phyloP scores from a whole-genome alignment of 2,329 filamentous ascomycete species.

The Cladosporium colombiae region DNA sequence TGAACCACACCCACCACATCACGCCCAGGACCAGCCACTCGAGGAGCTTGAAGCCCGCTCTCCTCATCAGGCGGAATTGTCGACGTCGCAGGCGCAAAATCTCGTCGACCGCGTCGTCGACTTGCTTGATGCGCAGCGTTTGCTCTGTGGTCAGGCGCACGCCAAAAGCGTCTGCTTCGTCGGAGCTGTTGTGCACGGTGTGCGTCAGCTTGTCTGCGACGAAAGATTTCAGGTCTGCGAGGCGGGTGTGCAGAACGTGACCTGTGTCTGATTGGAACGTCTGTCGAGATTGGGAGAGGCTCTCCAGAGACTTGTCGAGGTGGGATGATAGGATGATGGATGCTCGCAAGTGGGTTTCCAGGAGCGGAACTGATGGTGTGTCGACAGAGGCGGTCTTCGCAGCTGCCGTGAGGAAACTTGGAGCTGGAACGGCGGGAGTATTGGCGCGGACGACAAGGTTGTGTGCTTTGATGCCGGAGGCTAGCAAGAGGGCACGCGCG shows the following conservation, averaged over 20 bases:
- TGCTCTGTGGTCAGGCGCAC: constrained; percentile 75
- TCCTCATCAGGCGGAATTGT: constrained; percentile 72
- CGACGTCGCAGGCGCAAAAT: constrained; percentile 72
- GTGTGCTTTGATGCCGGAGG: constrained; percentile 85
- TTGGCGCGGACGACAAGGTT: constrained; percentile 71
- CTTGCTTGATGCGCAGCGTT: constrained; percentile 75
- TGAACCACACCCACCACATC: constrained; percentile 93
- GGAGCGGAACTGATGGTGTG: constrained; percentile 3
- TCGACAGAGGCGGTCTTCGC: constrained; percentile 48
- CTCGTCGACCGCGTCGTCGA: constrained; percentile 71
- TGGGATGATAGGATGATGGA: constrained; percentile 54
- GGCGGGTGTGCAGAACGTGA: constrained; percentile 46
- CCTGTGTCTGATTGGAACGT: constrained; percentile 51
- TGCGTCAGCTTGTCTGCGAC: constrained; percentile 55
- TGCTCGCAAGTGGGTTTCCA: constrained; percentile 37
- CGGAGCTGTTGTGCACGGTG: constrained; percentile 67
- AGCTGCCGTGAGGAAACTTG: constrained; percentile 41
- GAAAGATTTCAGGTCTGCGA: constrained; percentile 47
- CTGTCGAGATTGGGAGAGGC: constrained; percentile 52
- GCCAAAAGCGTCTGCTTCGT: constrained; percentile 77
- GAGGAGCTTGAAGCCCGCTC: constrained; percentile 75
- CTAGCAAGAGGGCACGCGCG: constrained; percentile 73
- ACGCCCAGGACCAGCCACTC: constrained; percentile 87
- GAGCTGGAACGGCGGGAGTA: constrained; percentile 39
- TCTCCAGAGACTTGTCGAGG: constrained; percentile 40